Evolutionary conservation across 2,329 filamentous ascomycete species (phyloP), one percentile per base, ranked within the genome.

Genomic region (Fusarium euwallaceae): DNA sequence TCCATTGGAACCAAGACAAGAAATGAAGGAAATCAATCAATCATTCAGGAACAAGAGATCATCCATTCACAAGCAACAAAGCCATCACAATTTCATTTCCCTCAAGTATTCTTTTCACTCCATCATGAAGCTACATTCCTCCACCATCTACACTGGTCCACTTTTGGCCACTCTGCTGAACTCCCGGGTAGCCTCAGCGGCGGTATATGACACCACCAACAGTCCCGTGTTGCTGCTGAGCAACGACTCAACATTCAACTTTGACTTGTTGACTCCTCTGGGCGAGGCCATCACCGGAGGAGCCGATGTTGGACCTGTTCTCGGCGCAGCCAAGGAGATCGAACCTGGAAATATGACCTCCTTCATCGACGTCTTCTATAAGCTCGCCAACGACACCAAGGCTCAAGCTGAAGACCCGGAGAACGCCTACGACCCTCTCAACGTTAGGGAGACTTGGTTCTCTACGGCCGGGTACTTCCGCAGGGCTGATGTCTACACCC

Each of bases 391-490:
- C 16, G 20, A 37, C 2, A 59, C 55, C 14, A 59, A 60, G 24
- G 56, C 56, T 17, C 22, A 60, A 24, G 56, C 56, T 4, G 20
- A 41, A 27, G 70, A 73, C 12, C 73, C 76, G 0, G 73, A 79
- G 14, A 29, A 71, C 3, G 53, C 55, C 0, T 76, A 75, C 11
- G 69, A 80, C 32, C 75, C 78, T 0, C 5, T 79, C 14, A 80
- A 79, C 2, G 77, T 75, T 8, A 73, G 78, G 9, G 72, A 73
- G 0, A 67, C 73, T 8, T 79, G 70, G 72, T 86, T 87, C 77
- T 82, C 79, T 6, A 82, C 83, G 0, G 70, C 86, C 0, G 81
- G 78, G 4, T 87, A 87, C 76, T 87, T 82, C 69, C 83, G 86
- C 17, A 63, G 75, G 0, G 82, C 86, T 3, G 83, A 84, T 69